phyloP scores from a whole-genome alignment of 306 rosid species.

The Quercus engelmannii region DNA sequence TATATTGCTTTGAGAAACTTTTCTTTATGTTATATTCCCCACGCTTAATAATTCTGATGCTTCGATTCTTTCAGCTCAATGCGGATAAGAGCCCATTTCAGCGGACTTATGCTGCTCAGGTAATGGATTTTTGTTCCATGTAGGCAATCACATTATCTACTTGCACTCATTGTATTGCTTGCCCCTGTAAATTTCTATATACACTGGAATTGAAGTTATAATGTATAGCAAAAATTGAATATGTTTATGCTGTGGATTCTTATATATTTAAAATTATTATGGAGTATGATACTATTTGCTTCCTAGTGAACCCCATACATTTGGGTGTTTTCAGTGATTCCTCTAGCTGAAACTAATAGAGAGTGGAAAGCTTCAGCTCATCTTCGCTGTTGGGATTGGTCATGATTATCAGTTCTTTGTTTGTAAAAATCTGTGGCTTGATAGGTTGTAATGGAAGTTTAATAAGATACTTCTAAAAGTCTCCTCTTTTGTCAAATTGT shows the following conservation, averaged over 20 bases:
- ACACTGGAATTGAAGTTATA: too few species aligned
- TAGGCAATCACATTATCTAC: background rate
- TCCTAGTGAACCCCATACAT: background rate
- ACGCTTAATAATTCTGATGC: slow-evolving; percentile 14
- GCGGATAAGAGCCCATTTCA: slow-evolving; percentile 96
- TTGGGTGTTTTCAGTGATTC: background rate
- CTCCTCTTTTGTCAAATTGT: background rate
- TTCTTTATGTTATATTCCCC: slow-evolving; percentile 2
- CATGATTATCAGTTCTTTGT: background rate
- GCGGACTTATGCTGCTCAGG: slow-evolving; percentile 97
- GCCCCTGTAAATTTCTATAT: background rate
- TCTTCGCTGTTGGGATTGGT: background rate
- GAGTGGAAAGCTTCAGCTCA: background rate
- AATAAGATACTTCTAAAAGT: background rate
- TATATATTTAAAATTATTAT: too few species aligned
- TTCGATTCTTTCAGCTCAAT: slow-evolving; percentile 71
- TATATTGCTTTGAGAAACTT: background rate
- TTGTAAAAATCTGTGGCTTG: background rate
- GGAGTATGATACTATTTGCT: background rate
- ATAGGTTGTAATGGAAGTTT: background rate
- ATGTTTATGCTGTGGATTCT: too few species aligned
- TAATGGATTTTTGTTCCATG: slow-evolving; percentile 24
- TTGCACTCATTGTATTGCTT: background rate
- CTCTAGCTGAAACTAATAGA: background rate
- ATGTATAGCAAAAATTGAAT: too few species aligned